Percentiles rank a stretch among this genome's conserved stretches.
Conservation (phyloP, 306 rosid genomes). For the Casuarina cunninghamiana region DNA sequence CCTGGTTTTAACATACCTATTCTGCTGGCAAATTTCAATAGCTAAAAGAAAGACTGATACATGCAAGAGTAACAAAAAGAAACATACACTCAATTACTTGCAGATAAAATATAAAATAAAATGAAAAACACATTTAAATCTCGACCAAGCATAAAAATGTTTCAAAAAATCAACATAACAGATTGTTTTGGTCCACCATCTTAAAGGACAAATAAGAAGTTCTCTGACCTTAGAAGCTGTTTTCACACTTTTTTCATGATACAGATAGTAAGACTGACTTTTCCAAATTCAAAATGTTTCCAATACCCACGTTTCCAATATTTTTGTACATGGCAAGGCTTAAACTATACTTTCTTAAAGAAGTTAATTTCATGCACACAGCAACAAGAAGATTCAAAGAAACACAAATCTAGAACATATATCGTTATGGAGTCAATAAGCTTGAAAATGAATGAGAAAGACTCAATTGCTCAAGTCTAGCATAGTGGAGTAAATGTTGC, state of each 20-base stretch:
- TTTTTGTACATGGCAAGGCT: not conserved
- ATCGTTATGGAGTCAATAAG: too few relatives aligned
- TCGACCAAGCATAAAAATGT: too few relatives aligned
- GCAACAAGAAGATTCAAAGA: too few relatives aligned
- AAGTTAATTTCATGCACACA: too few relatives aligned
- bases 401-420: too few relatives aligned
- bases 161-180: too few relatives aligned
- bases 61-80: not conserved
- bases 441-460: too few relatives aligned
- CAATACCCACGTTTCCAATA: not conserved
- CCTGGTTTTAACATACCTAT: not conserved
- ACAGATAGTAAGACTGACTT: not conserved
- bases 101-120: too few relatives aligned
- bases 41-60: not conserved
- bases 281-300: slow-evolving; percentile 3
- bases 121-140: too few relatives aligned
- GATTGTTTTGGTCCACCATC: not conserved
- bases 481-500: too few relatives aligned
- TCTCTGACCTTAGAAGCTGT: not conserved
- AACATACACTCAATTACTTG: too few relatives aligned
- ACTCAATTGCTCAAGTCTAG: too few relatives aligned
- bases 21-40: not conserved
- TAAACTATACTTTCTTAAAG: not conserved
- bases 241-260: slow-evolving; percentile 3
- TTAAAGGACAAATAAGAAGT: not conserved